Evolutionary conservation across 2,329 filamentous ascomycete species (phyloP).

Genomic region (Cladophialophora psammophila): DNA sequence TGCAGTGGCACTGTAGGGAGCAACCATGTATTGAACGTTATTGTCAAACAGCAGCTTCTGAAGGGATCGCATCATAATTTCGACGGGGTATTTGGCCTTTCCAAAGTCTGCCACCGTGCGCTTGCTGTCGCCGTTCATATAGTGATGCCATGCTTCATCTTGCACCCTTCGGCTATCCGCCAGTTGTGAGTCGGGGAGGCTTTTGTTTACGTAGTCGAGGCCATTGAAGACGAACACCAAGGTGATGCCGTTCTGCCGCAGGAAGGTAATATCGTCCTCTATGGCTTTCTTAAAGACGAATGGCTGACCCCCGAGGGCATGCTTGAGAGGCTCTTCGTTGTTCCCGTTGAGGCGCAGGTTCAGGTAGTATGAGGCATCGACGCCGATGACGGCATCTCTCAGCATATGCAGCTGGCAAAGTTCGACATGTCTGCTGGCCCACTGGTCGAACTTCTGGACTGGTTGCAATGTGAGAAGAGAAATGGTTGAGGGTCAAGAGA

Average conservation of each 20-base stretch:
- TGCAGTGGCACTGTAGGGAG: constrained; percentile 85
- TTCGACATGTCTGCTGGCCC: constrained; percentile 62
- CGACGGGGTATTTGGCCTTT: constrained; percentile 60
- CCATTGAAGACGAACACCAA: constrained; percentile 94
- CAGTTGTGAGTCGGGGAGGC: constrained; percentile 64
- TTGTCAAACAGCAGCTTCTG: constrained; percentile 75
- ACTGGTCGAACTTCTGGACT: constrained; percentile 64
- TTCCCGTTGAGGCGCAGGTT: constrained; percentile 76
- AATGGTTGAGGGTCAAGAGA: neutral
- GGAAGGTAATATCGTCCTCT: constrained; percentile 75
- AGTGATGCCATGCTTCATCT: constrained; percentile 83
- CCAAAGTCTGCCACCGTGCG: constrained; percentile 81
- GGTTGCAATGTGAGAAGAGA: constrained; percentile 28
- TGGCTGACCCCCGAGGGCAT: constrained; percentile 87
- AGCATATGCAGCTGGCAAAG: constrained; percentile 71
- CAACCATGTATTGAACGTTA: constrained; percentile 77
- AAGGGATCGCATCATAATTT: constrained; percentile 77
- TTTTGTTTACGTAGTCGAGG: constrained; percentile 77
- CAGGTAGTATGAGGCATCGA: constrained; percentile 91
- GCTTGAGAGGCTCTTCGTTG: constrained; percentile 84
- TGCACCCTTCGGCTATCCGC: constrained; percentile 72
- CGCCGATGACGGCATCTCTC: constrained; percentile 76
- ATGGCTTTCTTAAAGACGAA: constrained; percentile 78
- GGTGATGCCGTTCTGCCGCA: constrained; percentile 73
- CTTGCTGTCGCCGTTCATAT: constrained; percentile 79